Base-by-base conservation (phyloP, 177 flowering plant species). In the Vitis hybrid region DNA sequence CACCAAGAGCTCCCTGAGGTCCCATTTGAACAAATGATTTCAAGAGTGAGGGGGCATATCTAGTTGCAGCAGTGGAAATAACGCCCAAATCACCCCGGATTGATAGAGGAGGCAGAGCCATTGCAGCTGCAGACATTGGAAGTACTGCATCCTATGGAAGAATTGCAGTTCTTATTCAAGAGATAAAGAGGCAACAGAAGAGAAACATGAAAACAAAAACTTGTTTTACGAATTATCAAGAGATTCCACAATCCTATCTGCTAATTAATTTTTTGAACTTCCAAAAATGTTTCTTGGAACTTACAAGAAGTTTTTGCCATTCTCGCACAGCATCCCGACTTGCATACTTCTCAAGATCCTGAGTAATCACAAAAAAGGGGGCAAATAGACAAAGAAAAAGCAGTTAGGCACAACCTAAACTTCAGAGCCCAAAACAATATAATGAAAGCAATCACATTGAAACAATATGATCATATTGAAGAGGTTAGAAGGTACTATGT, bases 81-180 rank as follows among this genome's bases (percentile, higher is more conserved):
- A 90, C 93, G 65, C 99, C 99, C 78, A 76, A 78, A 82, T 95
- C 99, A 56, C 96, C 90, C 61, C 97, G 86, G 59, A 95, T 90
- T 17, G 98, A 88, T 62, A 95, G 79, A 71, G 99, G 98, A 18
- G 99, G 98, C 68, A 95, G 79, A 73, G 99, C 98, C 94, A 87
- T 95, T 73, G 99, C 99, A 66, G 97, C 93, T 66, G 92, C 82
- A 74, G 97, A 93, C 79, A 95, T 50, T 11, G 98, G 99, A 54
- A 92, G 91, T 58, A 95, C 84, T 28, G 89, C 88, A 84, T 92
- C 98, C 98, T 95, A 82, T 59, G 68, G 31, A 64, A 10, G 22
- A 71, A 75, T 74, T 70, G 24, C 11, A 67, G 44, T 62, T 56
- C 58, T 22, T 3, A 68, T 31, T 49, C 70, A 19, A 57, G 69